These are phyloP conservation scores for Corymbia maculata DNA, from an alignment of 345 rosid genomes.

Conservation along the genomic window DNA sequence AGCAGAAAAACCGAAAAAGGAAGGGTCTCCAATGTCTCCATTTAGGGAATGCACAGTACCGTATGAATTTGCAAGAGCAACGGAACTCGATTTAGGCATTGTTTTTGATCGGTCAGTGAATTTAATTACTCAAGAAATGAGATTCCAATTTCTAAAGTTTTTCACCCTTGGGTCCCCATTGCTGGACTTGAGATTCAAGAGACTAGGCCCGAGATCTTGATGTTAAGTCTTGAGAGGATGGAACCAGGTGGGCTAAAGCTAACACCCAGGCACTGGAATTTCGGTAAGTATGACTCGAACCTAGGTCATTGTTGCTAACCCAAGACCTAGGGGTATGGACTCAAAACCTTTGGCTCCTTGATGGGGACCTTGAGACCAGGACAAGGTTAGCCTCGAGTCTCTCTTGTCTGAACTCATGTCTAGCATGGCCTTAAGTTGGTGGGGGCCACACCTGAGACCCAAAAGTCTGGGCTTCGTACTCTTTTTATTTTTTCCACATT, in stretches of 20 bases:
- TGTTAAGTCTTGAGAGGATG: fast-evolving
- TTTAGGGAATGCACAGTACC: not conserved
- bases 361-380: not conserved
- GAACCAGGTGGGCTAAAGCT: not conserved
- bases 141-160: not conserved
- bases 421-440: not conserved
- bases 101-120: not conserved
- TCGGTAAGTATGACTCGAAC: not conserved
- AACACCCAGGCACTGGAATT: fast-evolving
- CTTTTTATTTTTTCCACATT: not conserved
- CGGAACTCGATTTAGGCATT: not conserved
- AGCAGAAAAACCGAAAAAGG: not conserved
- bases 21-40: not conserved
- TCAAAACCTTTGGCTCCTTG: not conserved
- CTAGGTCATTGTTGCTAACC: not conserved
- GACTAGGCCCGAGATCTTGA: not conserved
- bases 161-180: not conserved
- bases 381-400: not conserved
- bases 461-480: not conserved
- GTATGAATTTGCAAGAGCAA: not conserved
- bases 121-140: not conserved
- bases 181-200: not conserved
- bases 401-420: fast-evolving
- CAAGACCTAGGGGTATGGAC: not conserved
- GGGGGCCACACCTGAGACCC: not conserved